A percentile compares a stretch with the other conserved stretches of the same genome.
Evolutionary conservation across 75 land plant species (phyloP).

Genomic region (Picea sitchensis): DNA sequence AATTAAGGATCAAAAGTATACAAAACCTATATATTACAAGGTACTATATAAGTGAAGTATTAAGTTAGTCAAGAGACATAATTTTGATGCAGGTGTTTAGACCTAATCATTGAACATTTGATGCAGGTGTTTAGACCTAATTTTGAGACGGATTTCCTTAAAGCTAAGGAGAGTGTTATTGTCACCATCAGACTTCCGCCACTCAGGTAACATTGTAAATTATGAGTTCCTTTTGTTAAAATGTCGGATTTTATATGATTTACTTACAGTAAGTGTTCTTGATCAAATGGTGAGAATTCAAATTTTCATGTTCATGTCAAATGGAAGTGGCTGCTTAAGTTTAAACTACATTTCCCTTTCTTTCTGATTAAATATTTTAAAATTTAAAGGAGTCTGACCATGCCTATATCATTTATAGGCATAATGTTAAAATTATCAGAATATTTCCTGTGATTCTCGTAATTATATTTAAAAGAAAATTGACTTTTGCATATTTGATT

Average conservation of each 20-base stretch:
- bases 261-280: neutral
- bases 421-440: neutral
- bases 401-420: too few species aligned
- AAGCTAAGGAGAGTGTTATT: constrained; percentile 65
- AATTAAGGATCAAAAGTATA: too few species aligned
- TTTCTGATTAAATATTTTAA: neutral
- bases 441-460: neutral
- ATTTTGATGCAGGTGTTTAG: too few species aligned
- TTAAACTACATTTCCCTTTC: too few species aligned
- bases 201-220: constrained; percentile 37
- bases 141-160: constrained; percentile 11
- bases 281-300: neutral
- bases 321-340: too few species aligned
- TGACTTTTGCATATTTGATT: neutral
- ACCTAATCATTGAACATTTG: too few species aligned
- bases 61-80: too few species aligned
- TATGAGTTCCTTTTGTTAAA: neutral
- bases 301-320: neutral
- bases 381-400: neutral
- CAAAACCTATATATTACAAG: too few species aligned
- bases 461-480: neutral
- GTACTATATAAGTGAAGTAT: too few species aligned
- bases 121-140: too few species aligned
- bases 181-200: constrained; percentile 63
- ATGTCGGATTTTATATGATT: neutral